Base-by-base conservation (phyloP, 2,329 filamentous ascomycete genomes). In the Acarospora socialis region DNA sequence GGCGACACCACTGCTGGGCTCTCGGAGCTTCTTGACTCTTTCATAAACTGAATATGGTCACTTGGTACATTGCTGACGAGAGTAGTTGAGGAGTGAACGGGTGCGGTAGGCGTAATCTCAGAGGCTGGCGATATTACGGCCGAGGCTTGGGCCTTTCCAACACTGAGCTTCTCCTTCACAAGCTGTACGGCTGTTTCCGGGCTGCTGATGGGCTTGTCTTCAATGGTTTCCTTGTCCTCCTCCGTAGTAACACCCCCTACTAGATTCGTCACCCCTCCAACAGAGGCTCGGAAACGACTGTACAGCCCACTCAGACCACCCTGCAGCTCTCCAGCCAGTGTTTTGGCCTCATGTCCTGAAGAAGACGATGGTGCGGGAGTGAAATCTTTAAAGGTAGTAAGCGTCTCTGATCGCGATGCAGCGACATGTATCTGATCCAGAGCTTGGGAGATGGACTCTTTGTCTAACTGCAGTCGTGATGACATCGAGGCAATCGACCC, bases 341-440 rank as follows among this genome's bases (percentile, higher is more conserved):
- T 70, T 51, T 82, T 83, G 36, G 64, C 72, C 45, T 92, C 83
- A 15, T 65, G 56, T 9, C 62, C 57, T 2, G 67, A 61, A 1
- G 70, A 59, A 1, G 68, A 63, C 2, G 65, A 60, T 0, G 80
- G 75, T 4, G 77, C 75, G 1, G 77, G 68, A 1, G 79, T 81
- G 47, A 92, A 86, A 49, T 94, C 86, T 56, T 92, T 92, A 57
- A 95, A 95, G 6, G 84, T 92, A 2, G 87, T 95, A 28, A 95
- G 65, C 20, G 75, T 72, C 40, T 80, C 79, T 20, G 81, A 81
- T 51, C 81, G 80, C 48, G 81, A 92, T n/a, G 86, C 84, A 4
- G 81, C 76, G 30, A 66, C 83, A 55, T 94, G 87, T 43, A 94
- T 93, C 46, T 81, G 77, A 55, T 92, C 80, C 38, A 94, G 72